Conservation (phyloP, 2,329 filamentous ascomycete species). For the Fusarium aywerte region DNA sequence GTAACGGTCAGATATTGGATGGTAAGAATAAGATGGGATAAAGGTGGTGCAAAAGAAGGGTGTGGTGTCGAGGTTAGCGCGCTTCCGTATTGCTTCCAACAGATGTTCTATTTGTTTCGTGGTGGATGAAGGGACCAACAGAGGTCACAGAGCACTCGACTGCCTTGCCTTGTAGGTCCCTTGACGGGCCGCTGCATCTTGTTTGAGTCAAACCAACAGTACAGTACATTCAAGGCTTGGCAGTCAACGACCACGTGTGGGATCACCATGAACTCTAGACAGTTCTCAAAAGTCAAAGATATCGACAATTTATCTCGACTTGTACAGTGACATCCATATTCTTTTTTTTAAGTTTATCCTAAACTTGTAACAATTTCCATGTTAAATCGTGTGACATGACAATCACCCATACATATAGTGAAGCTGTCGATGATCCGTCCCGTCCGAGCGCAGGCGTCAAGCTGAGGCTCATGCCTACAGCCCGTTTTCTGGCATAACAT, state of each 20-base stretch:
- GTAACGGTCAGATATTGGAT: slow-evolving; percentile 12
- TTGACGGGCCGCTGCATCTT: not conserved
- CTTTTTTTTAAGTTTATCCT: not conserved
- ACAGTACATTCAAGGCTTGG: not conserved
- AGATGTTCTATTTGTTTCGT: slow-evolving; percentile 25
- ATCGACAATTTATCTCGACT: not conserved
- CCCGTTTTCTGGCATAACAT: slow-evolving; percentile 17
- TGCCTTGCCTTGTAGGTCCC: not conserved
- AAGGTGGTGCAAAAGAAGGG: slow-evolving; percentile 5
- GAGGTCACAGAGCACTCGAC: not conserved
- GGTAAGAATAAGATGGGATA: not conserved
- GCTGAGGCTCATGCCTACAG: slow-evolving; percentile 17
- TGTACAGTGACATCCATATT: not conserved
- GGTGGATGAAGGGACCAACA: not conserved
- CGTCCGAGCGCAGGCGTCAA: slow-evolving; percentile 31
- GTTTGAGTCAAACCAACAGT: not conserved
- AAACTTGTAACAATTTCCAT: not conserved
- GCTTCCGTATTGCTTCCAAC: slow-evolving; percentile 31
- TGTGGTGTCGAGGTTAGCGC: slow-evolving; percentile 26
- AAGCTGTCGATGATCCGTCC: slow-evolving; percentile 9
- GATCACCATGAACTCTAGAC: not conserved
- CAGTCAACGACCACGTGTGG: not conserved
- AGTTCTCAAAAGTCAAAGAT: not conserved
- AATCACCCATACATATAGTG: slow-evolving; percentile 8
- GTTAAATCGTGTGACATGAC: not conserved